Evolutionary conservation across 345 rosid genomes (phyloP), one percentile per base, ranked within the genome.

Genomic region (Corymbia maculata): DNA sequence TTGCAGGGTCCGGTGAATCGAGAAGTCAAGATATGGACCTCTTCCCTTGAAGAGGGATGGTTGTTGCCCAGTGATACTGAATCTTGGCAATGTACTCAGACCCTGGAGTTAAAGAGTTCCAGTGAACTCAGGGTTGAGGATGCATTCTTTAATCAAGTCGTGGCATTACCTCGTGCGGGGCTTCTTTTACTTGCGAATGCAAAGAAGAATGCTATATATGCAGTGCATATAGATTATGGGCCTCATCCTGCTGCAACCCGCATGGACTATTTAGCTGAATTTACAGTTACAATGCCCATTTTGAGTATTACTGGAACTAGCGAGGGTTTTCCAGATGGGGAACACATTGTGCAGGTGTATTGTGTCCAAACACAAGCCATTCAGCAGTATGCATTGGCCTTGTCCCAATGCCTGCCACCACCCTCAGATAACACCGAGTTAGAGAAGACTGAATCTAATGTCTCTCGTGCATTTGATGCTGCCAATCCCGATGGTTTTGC

Each of bases 361-460:
- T 95, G 98, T 28, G 94, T 95, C 50, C 98, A 95, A 86, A 95
- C 97, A 32, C 94, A 92, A 88, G 98, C 98, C 86, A 95, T 95
- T 86, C 98, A 95, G 88, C 97, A 94, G 89, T 95, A 95, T 92
- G 94, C 97, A 44, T 89, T 95, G 92, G 94, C 94, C 86, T 91
- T 93, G 89, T 93, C 93, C 85, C 98, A 93, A 89, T 95, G 97
- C 88, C 89, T 93, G 87, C 98, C 96, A 24, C 97, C 96, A 55
- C 88, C 93, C 49, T 42, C 94, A 87, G 97, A 93, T 42, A 92
- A 90, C 85, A 50, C 80, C 8, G 95, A 93, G 89, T 89, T 93
- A 88, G 95, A 95, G 87, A 94, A 90, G 92, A 88, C 93, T 59
- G 95, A 92, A 84, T 90, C 93, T 86, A 91, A 86, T 90, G 86